Conservation (phyloP, 75 land plant genomes). For the Cunninghamia lanceolata region DNA sequence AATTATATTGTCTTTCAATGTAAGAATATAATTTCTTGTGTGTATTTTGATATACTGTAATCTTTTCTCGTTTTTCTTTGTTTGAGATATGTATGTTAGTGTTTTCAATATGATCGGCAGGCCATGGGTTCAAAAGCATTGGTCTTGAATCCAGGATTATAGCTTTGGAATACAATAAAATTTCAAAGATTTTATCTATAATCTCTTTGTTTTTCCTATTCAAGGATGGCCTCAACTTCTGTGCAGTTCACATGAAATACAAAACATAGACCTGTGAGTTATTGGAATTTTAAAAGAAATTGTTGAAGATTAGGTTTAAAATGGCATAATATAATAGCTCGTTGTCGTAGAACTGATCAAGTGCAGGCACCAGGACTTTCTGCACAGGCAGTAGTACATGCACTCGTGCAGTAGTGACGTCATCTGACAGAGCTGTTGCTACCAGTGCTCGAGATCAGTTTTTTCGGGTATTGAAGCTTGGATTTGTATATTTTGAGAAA, state of each 20-base stretch:
- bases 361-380: too few species aligned
- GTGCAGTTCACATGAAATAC: not conserved
- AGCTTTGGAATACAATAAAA: not conserved
- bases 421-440: not conserved
- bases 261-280: not conserved
- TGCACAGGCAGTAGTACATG: not conserved
- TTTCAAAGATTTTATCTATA: not conserved
- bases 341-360: not conserved
- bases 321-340: not conserved
- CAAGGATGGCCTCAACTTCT: not conserved
- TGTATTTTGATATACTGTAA: not conserved
- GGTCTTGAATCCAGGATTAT: not conserved
- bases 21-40: not conserved
- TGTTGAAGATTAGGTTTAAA: not conserved
- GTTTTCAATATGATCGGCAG: not conserved
- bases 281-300: too few species aligned
- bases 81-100: not conserved
- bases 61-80: not conserved
- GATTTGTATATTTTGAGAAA: not conserved
- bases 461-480: not conserved
- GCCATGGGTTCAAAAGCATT: not conserved
- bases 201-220: not conserved
- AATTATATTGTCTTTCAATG: not conserved
- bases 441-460: not conserved
- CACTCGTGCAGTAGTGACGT: not conserved